Conservation (phyloP, 202 grass and related monocot species). For the Eragrostis tef region DNA sequence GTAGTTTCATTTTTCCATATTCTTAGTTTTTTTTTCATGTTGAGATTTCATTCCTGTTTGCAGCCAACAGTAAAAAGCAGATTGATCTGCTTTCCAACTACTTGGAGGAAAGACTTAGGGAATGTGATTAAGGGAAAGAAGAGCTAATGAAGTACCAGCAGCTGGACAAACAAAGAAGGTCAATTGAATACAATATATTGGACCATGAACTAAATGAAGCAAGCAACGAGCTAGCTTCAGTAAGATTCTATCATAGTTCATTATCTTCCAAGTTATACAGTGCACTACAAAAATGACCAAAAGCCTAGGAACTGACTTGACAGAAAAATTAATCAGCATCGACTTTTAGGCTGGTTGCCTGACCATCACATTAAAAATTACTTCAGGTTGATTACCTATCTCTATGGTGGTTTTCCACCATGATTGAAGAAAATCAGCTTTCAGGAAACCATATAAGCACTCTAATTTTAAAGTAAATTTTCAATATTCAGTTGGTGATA, state of each 20-base stretch:
- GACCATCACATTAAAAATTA: neutral
- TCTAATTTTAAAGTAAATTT: neutral
- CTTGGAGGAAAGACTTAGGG: conserved; percentile 85
- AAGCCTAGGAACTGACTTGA: neutral
- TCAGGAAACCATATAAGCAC: neutral
- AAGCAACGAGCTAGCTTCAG: conserved; percentile 78
- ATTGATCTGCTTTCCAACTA: conserved; percentile 96
- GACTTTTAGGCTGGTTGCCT: neutral
- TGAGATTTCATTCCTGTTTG: conserved; percentile 33
- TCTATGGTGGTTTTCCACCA: conserved; percentile 14
- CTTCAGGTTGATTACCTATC: neutral
- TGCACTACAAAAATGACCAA: too few species aligned
- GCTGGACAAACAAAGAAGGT: conserved; percentile 92
- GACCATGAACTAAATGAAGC: conserved; percentile 92
- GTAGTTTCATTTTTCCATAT: conserved; percentile 42
- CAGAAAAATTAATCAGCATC: conserved; percentile 24
- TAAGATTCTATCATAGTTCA: conserved; percentile 37
- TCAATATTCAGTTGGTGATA: neutral
- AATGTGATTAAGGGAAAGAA: conserved; percentile 99
- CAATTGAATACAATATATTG: conserved; percentile 93
- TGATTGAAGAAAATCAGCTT: conserved; percentile 15
- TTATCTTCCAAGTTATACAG: too few species aligned
- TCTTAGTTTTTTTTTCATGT: neutral
- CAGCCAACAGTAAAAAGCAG: conserved; percentile 98
- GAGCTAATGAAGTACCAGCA: conserved; percentile 97